phyloP scores from a whole-genome alignment of 2,329 filamentous ascomycete genomes.

The Curvularia verruculosa region DNA sequence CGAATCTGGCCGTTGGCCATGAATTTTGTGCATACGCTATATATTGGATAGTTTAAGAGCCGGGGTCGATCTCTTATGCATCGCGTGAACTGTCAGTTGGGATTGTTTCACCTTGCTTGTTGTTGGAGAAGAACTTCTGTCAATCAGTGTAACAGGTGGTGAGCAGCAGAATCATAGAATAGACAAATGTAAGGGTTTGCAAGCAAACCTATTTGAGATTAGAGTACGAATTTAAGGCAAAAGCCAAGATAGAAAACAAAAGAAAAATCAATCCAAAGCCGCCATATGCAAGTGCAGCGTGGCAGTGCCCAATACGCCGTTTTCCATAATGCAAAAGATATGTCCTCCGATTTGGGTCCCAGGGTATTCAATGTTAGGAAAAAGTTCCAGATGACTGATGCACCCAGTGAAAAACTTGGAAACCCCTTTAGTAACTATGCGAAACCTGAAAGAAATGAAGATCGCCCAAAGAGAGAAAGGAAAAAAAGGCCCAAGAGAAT shows the following conservation, averaged over 20 bases:
- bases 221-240: conserved; percentile 7
- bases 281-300: conserved; percentile 4
- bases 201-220: conserved; percentile 5
- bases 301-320: conserved; percentile 8
- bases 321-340: conserved; percentile 12
- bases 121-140: conserved; percentile 1
- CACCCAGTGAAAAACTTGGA: conserved; percentile 6
- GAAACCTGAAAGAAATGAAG: background rate
- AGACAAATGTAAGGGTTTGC: background rate
- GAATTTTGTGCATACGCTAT: background rate
- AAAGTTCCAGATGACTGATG: conserved; percentile 2
- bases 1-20: conserved; percentile 6
- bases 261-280: conserved; percentile 1
- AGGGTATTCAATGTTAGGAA: conserved; percentile 24
- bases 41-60: conserved; percentile 11
- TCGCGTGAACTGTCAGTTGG: conserved; percentile 1
- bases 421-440: background rate
- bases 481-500: background rate
- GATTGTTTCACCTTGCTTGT: conserved; percentile 13
- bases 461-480: conserved; percentile 1
- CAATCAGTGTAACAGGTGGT: background rate
- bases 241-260: conserved; percentile 3
- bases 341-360: conserved; percentile 25
- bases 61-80: background rate
- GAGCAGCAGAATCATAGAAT: background rate